Evolutionary conservation across 139 green algal genomes (phyloP).

Genomic region (Coccomyxa sp.): DNA sequence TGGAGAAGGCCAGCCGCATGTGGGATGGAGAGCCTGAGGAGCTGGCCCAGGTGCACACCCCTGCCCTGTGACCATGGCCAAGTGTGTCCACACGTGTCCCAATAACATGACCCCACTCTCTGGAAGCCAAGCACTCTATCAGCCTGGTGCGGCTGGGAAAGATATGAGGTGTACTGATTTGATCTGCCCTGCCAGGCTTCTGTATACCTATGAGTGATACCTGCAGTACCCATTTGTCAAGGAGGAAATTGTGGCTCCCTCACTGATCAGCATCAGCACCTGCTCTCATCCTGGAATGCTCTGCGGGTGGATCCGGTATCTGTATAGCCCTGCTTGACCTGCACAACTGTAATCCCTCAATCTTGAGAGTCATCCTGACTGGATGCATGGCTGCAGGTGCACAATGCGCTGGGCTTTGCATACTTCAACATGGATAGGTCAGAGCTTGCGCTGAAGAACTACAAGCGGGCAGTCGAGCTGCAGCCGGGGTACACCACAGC

Average conservation of each 20-base stretch:
- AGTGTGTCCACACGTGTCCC: no score
- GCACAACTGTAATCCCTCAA: background rate
- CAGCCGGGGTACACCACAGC: constrained; percentile 86
- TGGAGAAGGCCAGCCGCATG: constrained; percentile 84
- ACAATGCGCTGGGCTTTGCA: constrained; percentile 96
- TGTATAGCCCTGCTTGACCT: background rate
- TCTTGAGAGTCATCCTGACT: background rate
- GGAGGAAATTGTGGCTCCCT: no score
- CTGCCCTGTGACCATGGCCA: background rate
- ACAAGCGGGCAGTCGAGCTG: constrained; percentile 80
- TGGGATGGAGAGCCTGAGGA: constrained; percentile 92
- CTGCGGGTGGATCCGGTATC: background rate
- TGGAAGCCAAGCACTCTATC: no score
- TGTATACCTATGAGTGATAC: no score
- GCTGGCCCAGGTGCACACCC: constrained; percentile 72
- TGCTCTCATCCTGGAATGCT: background rate
- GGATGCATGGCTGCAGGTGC: constrained; percentile 54
- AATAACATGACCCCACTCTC: no score
- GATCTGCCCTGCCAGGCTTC: no score
- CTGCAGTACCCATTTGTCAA: no score
- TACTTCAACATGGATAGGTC: constrained; percentile 86
- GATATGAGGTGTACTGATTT: no score
- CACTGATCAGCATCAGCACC: background rate
- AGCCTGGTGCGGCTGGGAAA: no score
- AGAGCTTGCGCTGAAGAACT: constrained; percentile 68